Conservation (phyloP, 2,329 filamentous ascomycete species). For the Trichoderma sp. region DNA sequence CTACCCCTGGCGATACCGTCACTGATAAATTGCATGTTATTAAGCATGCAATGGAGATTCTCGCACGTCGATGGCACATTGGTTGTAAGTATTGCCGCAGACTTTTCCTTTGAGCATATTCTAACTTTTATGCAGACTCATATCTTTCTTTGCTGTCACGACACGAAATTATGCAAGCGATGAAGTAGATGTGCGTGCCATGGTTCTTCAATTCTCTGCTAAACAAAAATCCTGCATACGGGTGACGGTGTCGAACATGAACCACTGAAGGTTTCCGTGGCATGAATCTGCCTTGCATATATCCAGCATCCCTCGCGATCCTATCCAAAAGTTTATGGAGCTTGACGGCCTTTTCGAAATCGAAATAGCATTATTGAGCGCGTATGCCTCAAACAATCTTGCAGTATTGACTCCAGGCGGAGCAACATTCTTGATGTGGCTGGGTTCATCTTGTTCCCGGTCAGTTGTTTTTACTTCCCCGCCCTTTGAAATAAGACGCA, state of each 20-base stretch:
- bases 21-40: neutral
- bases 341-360: conserved; percentile 14
- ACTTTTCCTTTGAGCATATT: neutral
- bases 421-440: conserved; percentile 81
- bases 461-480: conserved; percentile 25
- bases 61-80: conserved; percentile 4
- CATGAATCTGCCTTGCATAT: neutral
- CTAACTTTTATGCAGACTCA: neutral
- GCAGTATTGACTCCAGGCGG: neutral
- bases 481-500: conserved; percentile 24
- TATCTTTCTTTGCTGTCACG: conserved; percentile 13
- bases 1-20: neutral
- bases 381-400: conserved; percentile 18
- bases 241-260: neutral
- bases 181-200: neutral
- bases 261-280: neutral
- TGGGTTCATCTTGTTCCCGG: conserved; percentile 57
- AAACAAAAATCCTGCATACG: no score
- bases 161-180: conserved; percentile 12
- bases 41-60: neutral
- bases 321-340: conserved; percentile 17
- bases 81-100: neutral
- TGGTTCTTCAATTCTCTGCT: neutral
- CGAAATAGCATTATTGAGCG: neutral
- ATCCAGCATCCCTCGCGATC: conserved; percentile 8